Percentiles rank a stretch among this genome's conserved stretches.
Evolutionary conservation across 148 eudicot genomes (phyloP).

Genomic region (Heliamphora exappendiculata): DNA sequence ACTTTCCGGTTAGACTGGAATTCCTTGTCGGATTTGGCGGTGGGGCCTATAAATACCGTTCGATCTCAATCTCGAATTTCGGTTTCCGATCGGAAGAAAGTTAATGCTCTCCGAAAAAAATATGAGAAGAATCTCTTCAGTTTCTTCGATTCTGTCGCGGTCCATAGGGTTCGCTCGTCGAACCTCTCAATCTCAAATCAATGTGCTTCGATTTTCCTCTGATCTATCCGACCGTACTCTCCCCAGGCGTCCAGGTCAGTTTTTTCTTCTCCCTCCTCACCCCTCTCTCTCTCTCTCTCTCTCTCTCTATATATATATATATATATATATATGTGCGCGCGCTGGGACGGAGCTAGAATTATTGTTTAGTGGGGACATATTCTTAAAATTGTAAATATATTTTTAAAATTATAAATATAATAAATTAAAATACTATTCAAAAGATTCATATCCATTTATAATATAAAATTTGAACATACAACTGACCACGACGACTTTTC

Average conservation of each 20-base stretch:
- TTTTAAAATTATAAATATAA: too few relatives aligned
- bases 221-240: constrained; percentile 16
- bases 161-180: constrained; percentile 26
- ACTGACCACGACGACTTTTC: too few relatives aligned
- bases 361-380: too few relatives aligned
- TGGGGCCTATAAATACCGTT: not conserved
- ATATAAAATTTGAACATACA: too few relatives aligned
- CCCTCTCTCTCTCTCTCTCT: not conserved
- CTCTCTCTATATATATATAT: not conserved
- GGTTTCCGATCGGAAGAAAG: not conserved
- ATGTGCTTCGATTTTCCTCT: constrained; percentile 29
- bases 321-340: too few relatives aligned
- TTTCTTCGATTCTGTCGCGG: constrained; percentile 28
- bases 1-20: not conserved
- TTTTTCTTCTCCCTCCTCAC: not conserved
- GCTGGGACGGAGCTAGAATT: too few relatives aligned
- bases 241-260: constrained; percentile 39
- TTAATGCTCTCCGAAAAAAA: not conserved
- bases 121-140: constrained; percentile 30
- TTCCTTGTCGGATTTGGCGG: not conserved
- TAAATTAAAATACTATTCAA: too few relatives aligned
- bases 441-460: too few relatives aligned
- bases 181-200: constrained; percentile 24
- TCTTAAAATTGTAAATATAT: too few relatives aligned
- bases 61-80: not conserved